These are phyloP conservation scores for Oldenlandia corymbosa DNA, from an alignment of 257 asterid species.

Conservation along the genomic window DNA sequence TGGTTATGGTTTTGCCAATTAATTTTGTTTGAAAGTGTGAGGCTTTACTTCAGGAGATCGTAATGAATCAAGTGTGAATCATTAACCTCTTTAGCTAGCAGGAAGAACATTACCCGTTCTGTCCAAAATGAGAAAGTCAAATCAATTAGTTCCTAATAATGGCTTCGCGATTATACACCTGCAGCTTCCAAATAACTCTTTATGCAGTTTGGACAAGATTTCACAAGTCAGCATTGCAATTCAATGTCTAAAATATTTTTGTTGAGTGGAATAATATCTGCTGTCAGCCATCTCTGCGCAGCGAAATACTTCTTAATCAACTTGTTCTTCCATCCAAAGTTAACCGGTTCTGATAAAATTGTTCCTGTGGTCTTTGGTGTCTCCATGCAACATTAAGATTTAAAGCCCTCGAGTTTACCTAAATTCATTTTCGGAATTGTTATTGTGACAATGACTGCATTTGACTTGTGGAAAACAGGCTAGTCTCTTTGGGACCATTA, in stretches of 20 bases:
- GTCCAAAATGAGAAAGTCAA: neutral
- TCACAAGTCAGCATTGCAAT: neutral
- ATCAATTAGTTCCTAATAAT: neutral
- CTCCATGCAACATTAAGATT: neutral
- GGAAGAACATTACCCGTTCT: neutral
- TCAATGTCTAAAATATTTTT: neutral
- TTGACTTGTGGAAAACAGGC: neutral
- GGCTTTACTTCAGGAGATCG: neutral
- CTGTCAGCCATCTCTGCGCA: neutral
- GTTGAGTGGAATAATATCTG: neutral
- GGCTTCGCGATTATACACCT: neutral
- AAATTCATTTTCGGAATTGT: neutral
- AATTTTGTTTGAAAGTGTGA: neutral
- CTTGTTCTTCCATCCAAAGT: neutral
- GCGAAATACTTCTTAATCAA: neutral
- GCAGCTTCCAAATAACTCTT: neutral
- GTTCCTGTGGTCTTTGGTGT: neutral
- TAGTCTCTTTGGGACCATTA: too few species aligned
- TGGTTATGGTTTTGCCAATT: neutral
- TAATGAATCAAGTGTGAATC: neutral
- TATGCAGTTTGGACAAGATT: too few species aligned
- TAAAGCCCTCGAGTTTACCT: neutral
- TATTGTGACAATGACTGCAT: neutral
- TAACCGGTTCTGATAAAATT: neutral
- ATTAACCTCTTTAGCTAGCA: neutral